Conservation (phyloP, 2,329 filamentous ascomycete species). For the Saccharata proteae region DNA sequence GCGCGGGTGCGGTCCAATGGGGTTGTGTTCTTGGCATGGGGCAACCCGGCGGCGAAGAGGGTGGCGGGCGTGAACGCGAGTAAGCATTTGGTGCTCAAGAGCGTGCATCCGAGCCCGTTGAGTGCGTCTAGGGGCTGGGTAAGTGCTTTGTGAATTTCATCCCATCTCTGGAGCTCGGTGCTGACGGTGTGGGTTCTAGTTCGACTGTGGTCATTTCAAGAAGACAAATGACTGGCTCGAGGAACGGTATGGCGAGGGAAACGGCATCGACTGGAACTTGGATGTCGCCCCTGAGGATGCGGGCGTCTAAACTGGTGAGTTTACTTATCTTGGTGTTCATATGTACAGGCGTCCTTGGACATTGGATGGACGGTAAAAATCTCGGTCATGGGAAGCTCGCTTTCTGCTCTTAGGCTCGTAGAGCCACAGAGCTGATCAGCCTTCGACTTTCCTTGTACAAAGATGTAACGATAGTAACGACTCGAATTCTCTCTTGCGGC, state of each 20-base stretch:
- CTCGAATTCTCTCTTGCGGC: no score
- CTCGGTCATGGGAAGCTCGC: no score
- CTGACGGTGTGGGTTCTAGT: conserved; percentile 27
- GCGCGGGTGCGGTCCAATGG: conserved; percentile 63
- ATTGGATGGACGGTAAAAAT: no score
- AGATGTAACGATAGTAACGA: no score
- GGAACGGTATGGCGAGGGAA: conserved; percentile 58
- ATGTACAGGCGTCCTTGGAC: no score
- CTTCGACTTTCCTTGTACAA: no score
- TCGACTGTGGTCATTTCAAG: conserved; percentile 70
- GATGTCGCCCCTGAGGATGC: conserved; percentile 33
- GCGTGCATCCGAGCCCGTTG: conserved; percentile 86
- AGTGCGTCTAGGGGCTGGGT: conserved; percentile 71
- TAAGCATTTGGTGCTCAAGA: conserved; percentile 71
- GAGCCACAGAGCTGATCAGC: no score
- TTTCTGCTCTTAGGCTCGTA: no score
- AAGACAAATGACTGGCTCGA: conserved; percentile 77
- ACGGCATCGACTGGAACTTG: conserved; percentile 76
- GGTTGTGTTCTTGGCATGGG: conserved; percentile 95
- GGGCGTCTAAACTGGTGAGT: conserved; percentile 19
- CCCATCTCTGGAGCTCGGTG: not conserved
- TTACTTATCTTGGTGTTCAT: not conserved
- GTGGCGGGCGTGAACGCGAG: conserved; percentile 60
- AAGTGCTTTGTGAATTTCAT: conserved; percentile 21
- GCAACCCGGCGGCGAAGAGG: conserved; percentile 67